Evolutionary conservation across 2,329 filamentous ascomycete genomes (phyloP), one percentile per base, ranked within the genome.

Genomic region (Colletotrichum musicola): DNA sequence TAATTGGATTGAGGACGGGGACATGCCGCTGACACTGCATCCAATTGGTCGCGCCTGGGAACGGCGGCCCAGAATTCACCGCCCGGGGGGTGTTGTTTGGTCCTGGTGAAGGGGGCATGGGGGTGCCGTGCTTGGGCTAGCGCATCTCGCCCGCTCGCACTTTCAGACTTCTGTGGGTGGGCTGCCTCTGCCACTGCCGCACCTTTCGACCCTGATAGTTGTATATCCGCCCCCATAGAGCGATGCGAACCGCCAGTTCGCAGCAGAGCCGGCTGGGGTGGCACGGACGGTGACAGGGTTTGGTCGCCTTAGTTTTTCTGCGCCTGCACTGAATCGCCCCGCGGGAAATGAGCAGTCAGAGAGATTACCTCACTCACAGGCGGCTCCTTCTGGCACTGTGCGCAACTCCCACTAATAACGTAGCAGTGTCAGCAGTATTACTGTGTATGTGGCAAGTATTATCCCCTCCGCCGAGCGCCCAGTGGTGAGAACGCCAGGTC

Each of bases 351-450:
- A 68, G 65, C 51, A 44, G 25, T 60, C 30, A 35, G 49, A 64
- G 62, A 68, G 60, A 68, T 68, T 68, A 65, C 54, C 65, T 68
- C 65, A 65, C 49, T 55, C 49, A 46, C 54, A 59, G 59, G 65
- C 65, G 62, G 62, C 46, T 44, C 14, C 20, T n/a, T 16, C 22
- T 40, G 13, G 49, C 65, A 68, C 62, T 59, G 65, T 65, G 49
- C 50, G 47, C 49, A 6, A 6, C 20, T n/a, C n/a, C n/a, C n/a
- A 35, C 30, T 35, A 35, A 35, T 35, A 35, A 9, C 12, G 7
- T 10, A 35, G 27, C 27, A 30, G 27, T 30, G 4, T 25, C 22
- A 2, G 22, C 4, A 30, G 27, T 10, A 30, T 30, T 35, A 35
- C 30, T 35, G 30, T 35, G 30, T 30, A 9, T 35, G 30, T 35